A percentile compares a stretch with the other conserved stretches of the same genome.
Evolutionary conservation across 345 rosid species (phyloP).

Genomic region (Brassica carinata): DNA sequence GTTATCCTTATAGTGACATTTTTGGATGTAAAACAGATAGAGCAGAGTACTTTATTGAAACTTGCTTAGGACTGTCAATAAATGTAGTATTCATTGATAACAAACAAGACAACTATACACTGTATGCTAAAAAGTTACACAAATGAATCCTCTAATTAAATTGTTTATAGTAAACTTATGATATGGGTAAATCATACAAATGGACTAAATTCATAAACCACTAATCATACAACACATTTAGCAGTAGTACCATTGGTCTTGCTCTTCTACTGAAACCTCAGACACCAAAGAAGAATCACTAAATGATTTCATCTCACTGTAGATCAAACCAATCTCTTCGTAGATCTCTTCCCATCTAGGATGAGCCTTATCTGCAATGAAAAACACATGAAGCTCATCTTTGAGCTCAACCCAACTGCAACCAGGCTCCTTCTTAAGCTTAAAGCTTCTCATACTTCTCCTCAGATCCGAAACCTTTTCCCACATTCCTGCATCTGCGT

Average conservation of each 20-base stretch:
- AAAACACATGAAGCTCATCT: constrained; percentile 78
- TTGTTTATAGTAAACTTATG: neutral
- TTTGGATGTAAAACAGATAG: neutral
- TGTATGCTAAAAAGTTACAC: neutral
- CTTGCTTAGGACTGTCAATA: neutral
- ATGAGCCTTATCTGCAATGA: constrained; percentile 69
- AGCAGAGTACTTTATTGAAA: neutral
- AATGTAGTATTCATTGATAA: neutral
- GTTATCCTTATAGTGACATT: neutral
- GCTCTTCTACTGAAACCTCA: constrained; percentile 20
- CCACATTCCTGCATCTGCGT: constrained; percentile 94
- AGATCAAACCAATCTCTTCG: constrained; percentile 52
- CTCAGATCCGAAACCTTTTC: constrained; percentile 66
- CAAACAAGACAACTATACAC: neutral
- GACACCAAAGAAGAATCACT: constrained; percentile 18
- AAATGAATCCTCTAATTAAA: constrained; percentile 9
- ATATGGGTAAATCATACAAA: neutral
- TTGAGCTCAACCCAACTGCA: constrained; percentile 93
- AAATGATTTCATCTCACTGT: constrained; percentile 58
- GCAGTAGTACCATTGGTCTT: constrained; percentile 17
- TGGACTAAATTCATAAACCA: neutral
- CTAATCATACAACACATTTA: neutral
- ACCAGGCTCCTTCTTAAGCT: constrained; percentile 88
- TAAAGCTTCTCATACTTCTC: constrained; percentile 63
- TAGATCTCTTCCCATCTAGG: constrained; percentile 65